These are phyloP conservation scores for Lantana camara DNA, from an alignment of 257 asterid species.

Conservation along the genomic window DNA sequence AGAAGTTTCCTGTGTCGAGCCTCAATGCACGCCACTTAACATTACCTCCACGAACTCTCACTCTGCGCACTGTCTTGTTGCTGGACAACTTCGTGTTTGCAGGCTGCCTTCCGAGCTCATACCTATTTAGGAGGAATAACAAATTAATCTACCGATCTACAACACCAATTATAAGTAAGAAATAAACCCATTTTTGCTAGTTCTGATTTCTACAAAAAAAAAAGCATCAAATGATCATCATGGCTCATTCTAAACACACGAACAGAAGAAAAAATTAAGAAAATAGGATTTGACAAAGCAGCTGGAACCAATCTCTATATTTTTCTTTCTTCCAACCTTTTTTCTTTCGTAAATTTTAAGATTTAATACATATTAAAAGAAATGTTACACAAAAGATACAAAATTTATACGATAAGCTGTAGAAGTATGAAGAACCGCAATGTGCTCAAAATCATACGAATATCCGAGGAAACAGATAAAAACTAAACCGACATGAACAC, in stretches of 20 bases:
- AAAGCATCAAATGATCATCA: not conserved
- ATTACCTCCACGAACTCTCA: conserved; percentile 53
- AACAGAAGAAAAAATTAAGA: not conserved
- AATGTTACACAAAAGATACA: not conserved
- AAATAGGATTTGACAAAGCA: not conserved
- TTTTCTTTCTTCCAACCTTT: no score
- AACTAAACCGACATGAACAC: not conserved
- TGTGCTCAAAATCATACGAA: not conserved
- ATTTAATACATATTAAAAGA: not conserved
- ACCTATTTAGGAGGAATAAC: conserved; percentile 28
- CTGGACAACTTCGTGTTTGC: conserved; percentile 49
- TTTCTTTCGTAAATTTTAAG: no score
- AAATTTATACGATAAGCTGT: not conserved
- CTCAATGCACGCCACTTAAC: conserved; percentile 62
- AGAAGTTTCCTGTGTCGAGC: conserved; percentile 55
- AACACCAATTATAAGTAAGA: not conserved
- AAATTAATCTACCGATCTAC: no score
- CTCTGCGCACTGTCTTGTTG: conserved; percentile 48
- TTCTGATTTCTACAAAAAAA: not conserved
- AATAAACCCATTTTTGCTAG: not conserved
- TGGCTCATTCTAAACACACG: not conserved
- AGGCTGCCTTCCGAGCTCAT: conserved; percentile 52
- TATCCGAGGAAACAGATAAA: not conserved
- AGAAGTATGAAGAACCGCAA: not conserved
- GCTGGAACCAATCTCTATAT: not conserved